phyloP scores from a whole-genome alignment of 2,329 filamentous ascomycete species.

The Phoma sp. region DNA sequence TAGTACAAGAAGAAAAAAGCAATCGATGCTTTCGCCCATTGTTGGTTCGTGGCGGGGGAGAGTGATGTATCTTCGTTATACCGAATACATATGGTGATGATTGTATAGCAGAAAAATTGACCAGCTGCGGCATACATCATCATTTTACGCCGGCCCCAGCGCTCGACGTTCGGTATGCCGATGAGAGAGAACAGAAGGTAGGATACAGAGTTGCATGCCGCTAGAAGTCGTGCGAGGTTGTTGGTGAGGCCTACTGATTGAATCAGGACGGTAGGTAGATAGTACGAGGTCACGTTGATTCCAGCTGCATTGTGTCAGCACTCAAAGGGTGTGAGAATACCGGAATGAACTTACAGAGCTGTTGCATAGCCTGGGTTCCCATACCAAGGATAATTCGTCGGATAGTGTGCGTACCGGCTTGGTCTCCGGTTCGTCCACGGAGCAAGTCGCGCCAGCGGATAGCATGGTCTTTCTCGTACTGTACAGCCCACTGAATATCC shows the following conservation, averaged over 20 bases:
- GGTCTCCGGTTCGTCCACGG: conserved; percentile 53
- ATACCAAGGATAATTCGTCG: conserved; percentile 61
- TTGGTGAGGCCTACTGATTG: conserved; percentile 63
- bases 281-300: conserved; percentile 56
- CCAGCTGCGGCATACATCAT: conserved; percentile 65
- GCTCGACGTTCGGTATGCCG: conserved; percentile 58
- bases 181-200: conserved; percentile 59
- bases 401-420: conserved; percentile 58
- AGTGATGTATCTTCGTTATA: conserved; percentile 47
- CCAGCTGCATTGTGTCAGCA: conserved; percentile 21
- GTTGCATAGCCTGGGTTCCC: conserved; percentile 63
- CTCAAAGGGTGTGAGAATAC: conserved; percentile 14
- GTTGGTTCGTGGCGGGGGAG: conserved; percentile 10
- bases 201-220: conserved; percentile 61
- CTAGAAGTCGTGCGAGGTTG: conserved; percentile 61
- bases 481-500: conserved; percentile 58
- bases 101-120: conserved; percentile 60
- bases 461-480: conserved; percentile 59
- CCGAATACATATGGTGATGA: conserved; percentile 60
- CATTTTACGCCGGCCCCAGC: conserved; percentile 64
- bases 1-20: conserved; percentile 64
- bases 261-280: conserved; percentile 66
- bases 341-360: conserved; percentile 53
- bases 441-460: conserved; percentile 60
- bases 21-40: conserved; percentile 53